These are phyloP conservation scores for Astrothelium macrocarpum DNA, from an alignment of 495 filamentous ascomycete genomes.

Conservation along the genomic window DNA sequence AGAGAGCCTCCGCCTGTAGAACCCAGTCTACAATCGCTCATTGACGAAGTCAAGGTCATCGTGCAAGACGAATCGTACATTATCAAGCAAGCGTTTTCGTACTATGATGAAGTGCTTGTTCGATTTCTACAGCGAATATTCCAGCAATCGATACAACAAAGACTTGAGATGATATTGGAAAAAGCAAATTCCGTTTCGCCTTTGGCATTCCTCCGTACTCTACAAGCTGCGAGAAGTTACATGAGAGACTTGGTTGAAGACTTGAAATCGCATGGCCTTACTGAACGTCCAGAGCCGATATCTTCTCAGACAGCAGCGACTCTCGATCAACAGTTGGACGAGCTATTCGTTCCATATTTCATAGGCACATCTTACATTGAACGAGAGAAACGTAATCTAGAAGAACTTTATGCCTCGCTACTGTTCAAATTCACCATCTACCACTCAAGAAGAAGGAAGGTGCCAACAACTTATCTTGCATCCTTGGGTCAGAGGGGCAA, in stretches of 20 bases:
- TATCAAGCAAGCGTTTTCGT: slow-evolving; percentile 91
- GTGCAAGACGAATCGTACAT: slow-evolving; percentile 94
- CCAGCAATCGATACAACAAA: slow-evolving; percentile 94
- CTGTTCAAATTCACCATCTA: slow-evolving; percentile 93
- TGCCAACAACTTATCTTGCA: slow-evolving; percentile 78
- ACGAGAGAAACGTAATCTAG: slow-evolving; percentile 76
- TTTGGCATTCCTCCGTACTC: slow-evolving; percentile 78
- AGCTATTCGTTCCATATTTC: slow-evolving; percentile 92
- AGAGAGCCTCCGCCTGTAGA: slow-evolving; percentile 84
- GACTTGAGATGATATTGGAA: slow-evolving; percentile 90
- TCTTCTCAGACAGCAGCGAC: slow-evolving; percentile 76
- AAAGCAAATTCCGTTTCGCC: slow-evolving; percentile 86
- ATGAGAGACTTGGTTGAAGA: slow-evolving; percentile 82
- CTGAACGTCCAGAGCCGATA: slow-evolving; percentile 85
- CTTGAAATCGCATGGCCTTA: slow-evolving; percentile 86
- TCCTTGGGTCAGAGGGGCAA: slow-evolving; percentile 77
- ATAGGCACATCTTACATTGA: slow-evolving; percentile 93
- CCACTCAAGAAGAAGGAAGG: slow-evolving; percentile 75
- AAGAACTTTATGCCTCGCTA: slow-evolving; percentile 85
- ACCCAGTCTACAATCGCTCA: slow-evolving; percentile 76
- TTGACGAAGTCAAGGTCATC: slow-evolving; percentile 91
- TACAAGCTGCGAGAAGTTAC: slow-evolving; percentile 82
- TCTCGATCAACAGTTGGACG: slow-evolving; percentile 92
- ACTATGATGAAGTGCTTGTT: slow-evolving; percentile 83
- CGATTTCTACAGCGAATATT: slow-evolving; percentile 93